Evolutionary conservation across 495 filamentous ascomycete species (phyloP).

Genomic region (Cladorrhinum samala): DNA sequence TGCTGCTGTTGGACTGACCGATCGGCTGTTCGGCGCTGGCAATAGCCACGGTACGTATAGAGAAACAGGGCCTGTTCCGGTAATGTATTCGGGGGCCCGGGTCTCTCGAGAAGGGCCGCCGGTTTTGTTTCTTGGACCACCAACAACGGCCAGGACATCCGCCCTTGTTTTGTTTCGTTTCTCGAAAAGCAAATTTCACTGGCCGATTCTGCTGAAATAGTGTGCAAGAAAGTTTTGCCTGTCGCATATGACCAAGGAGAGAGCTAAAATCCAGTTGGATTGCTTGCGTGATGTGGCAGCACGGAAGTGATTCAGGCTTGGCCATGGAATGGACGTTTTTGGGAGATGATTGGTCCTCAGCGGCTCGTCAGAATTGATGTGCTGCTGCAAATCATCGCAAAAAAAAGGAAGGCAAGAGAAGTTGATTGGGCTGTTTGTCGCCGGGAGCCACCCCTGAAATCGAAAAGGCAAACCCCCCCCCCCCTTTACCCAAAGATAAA

Average conservation of each 20-base stretch:
- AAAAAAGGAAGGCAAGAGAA: background rate
- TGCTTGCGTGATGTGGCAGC: conserved; percentile 18
- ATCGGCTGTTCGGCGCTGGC: background rate
- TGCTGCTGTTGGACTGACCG: too few relatives aligned
- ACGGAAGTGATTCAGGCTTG: conserved; percentile 7
- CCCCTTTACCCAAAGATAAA: background rate
- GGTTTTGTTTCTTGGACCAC: background rate
- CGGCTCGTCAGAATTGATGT: background rate
- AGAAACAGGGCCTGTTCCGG: background rate
- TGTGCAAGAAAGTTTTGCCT: too few relatives aligned
- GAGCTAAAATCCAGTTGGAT: conserved; percentile 1
- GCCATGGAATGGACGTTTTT: background rate
- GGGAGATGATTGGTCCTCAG: conserved; percentile 1
- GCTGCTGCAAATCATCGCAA: conserved; percentile 13
- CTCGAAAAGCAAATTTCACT: background rate
- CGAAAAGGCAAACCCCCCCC: too few relatives aligned
- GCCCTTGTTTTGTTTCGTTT: background rate
- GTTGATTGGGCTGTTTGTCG: conserved; percentile 12
- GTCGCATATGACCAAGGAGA: background rate
- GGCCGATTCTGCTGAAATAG: too few relatives aligned
- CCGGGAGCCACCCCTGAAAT: conserved; percentile 11
- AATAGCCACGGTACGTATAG: background rate
- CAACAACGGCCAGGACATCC: background rate
- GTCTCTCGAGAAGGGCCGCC: too few relatives aligned
- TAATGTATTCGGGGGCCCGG: background rate